These are phyloP conservation scores for sorghum (Sorghum bicolor) DNA, from an alignment of 176 grass and related monocot species.

Conservation along the genomic window DNA sequence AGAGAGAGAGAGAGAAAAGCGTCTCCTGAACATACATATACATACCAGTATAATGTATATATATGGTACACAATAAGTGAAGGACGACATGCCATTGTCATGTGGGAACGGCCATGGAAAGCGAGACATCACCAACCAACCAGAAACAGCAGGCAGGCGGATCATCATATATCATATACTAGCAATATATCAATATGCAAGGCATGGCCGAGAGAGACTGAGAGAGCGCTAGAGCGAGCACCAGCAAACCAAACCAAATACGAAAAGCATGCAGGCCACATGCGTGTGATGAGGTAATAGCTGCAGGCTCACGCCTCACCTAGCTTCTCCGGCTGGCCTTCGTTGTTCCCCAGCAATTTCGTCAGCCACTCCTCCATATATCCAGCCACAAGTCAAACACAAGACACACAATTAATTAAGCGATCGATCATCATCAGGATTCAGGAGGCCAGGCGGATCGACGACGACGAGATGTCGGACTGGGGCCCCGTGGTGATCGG, in stretches of 20 bases:
- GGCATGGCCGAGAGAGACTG: not conserved
- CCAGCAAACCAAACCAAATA: not conserved
- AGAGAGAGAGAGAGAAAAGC: no score
- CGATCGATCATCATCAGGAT: not conserved
- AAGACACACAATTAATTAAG: no score
- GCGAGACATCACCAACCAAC: not conserved
- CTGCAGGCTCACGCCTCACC: not conserved
- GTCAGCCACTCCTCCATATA: not conserved
- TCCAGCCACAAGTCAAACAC: no score
- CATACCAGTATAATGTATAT: no score
- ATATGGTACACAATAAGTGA: not conserved
- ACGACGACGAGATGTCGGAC: no score
- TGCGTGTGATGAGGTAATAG: not conserved
- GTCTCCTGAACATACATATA: not conserved
- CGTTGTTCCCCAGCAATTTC: not conserved
- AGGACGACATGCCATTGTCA: not conserved
- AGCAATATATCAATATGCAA: not conserved
- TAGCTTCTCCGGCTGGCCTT: not conserved
- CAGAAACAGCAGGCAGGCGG: not conserved
- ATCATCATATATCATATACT: not conserved
- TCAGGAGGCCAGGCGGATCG: no score
- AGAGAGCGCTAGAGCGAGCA: not conserved
- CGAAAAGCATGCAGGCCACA: not conserved
- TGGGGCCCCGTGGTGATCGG: constrained; percentile 58
- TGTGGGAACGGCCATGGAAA: not conserved